Evolutionary conservation across 2,329 filamentous ascomycete genomes (phyloP).

Genomic region (Blastomyces emzantsi): DNA sequence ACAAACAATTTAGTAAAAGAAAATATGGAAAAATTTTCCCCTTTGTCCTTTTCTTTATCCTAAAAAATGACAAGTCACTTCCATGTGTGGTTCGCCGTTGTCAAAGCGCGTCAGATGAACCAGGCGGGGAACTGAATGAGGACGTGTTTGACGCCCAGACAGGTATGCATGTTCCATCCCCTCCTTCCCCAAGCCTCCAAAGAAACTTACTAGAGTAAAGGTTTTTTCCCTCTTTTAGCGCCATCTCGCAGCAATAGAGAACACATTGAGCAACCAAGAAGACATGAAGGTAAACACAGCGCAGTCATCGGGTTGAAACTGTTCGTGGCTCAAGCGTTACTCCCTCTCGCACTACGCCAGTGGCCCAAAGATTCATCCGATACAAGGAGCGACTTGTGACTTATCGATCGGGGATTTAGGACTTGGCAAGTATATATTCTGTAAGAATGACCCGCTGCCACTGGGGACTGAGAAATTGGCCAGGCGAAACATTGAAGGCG

Average conservation of each 20-base stretch:
- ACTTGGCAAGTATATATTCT: not conserved
- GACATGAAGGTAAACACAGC: not conserved
- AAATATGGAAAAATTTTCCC: not conserved
- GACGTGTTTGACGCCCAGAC: not conserved
- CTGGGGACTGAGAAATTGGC: not conserved
- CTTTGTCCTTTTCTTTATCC: not conserved
- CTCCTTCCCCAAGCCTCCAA: not conserved
- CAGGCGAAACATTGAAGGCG: not conserved
- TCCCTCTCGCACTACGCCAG: not conserved
- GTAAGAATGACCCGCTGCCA: not conserved
- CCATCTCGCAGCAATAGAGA: not conserved
- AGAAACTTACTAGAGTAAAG: too few relatives aligned
- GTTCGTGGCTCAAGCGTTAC: not conserved
- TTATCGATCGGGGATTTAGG: not conserved
- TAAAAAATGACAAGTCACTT: slow-evolving; percentile 1
- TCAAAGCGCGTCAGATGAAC: not conserved
- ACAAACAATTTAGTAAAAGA: not conserved
- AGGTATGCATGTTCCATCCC: not conserved
- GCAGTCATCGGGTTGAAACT: not conserved
- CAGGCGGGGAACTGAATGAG: not conserved
- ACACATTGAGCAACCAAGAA: not conserved
- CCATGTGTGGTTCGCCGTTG: not conserved
- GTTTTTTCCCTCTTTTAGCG: not conserved
- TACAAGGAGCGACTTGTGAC: not conserved
- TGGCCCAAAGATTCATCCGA: not conserved